Percentiles rank a stretch among this genome's conserved stretches.
phyloP scores from a whole-genome alignment of 345 rosid genomes.

The Camelina neglecta region DNA sequence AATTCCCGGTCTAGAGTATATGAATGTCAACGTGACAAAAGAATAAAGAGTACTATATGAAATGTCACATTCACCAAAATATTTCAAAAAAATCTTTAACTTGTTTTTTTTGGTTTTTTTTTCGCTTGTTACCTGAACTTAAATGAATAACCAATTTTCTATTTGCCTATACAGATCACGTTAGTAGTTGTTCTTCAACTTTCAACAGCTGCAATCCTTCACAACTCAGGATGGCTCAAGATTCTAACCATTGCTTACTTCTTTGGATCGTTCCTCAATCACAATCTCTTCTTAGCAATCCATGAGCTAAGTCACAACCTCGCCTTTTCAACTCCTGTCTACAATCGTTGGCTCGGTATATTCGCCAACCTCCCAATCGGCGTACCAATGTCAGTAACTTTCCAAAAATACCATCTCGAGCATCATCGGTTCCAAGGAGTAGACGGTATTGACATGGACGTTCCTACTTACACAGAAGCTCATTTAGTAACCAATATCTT shows the following conservation, averaged over 20 bases:
- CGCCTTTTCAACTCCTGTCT: conserved; percentile 76
- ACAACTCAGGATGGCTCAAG: conserved; percentile 70
- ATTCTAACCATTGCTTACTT: conserved; percentile 68
- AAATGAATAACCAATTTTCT: neutral
- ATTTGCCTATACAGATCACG: conserved; percentile 51
- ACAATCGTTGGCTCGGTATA: conserved; percentile 87
- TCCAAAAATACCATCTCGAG: conserved; percentile 91
- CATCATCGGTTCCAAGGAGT: conserved; percentile 93
- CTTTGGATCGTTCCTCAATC: conserved; percentile 89
- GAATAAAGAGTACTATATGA: too few species aligned
- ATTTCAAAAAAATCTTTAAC: neutral
- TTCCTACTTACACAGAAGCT: conserved; percentile 75
- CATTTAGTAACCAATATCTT: conserved; percentile 57
- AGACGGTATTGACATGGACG: conserved; percentile 81
- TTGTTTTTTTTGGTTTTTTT: too few species aligned
- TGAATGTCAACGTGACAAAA: neutral
- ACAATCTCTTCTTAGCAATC: conserved; percentile 89
- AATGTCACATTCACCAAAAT: neutral
- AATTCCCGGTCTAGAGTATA: neutral
- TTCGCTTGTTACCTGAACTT: neutral
- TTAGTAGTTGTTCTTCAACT: conserved; percentile 76
- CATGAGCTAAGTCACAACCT: conserved; percentile 95
- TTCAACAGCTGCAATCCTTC: conserved; percentile 65
- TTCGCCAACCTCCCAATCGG: conserved; percentile 91
- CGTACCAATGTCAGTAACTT: conserved; percentile 87